phyloP scores from a whole-genome alignment of 768 basidiomycete species.

The Megacollybia marginata region DNA sequence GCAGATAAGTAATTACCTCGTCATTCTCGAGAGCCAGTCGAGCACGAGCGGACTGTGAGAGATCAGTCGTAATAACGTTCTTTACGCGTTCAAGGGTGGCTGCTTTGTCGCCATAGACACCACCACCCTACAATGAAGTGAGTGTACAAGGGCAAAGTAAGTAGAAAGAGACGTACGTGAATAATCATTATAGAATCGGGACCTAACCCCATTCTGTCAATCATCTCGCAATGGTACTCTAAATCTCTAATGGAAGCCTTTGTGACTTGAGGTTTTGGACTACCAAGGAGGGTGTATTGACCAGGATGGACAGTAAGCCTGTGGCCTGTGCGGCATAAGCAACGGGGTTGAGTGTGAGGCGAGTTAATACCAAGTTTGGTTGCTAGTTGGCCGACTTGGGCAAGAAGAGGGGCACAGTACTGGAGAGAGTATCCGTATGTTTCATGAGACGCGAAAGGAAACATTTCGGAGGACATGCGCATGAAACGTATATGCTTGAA shows the following conservation, averaged over 20 bases:
- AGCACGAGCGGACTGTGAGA: slow-evolving; percentile 57
- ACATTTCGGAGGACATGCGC: slow-evolving; percentile 86
- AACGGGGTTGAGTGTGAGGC: too few relatives aligned
- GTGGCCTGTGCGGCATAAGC: slow-evolving; percentile 29
- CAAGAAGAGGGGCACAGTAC: slow-evolving; percentile 54
- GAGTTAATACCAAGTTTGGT: slow-evolving; percentile 36
- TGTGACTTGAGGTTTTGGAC: slow-evolving; percentile 69
- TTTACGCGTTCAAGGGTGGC: slow-evolving; percentile 68
- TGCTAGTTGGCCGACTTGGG: slow-evolving; percentile 57
- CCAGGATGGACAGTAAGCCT: slow-evolving; percentile 85
- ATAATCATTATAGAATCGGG: slow-evolving; percentile 86
- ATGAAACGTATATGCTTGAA: slow-evolving; percentile 72
- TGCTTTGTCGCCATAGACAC: slow-evolving; percentile 76
- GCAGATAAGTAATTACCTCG: slow-evolving; percentile 45
- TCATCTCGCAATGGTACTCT: slow-evolving; percentile 81
- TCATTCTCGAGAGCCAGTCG: slow-evolving; percentile 92
- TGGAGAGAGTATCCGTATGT: slow-evolving; percentile 75
- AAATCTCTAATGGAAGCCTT: slow-evolving; percentile 74
- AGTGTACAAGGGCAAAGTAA: background rate
- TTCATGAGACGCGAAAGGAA: slow-evolving; percentile 84
- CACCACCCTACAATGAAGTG: slow-evolving; percentile 50
- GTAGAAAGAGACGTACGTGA: slow-evolving; percentile 40
- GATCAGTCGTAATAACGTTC: slow-evolving; percentile 50
- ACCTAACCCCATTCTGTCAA: slow-evolving; percentile 77
- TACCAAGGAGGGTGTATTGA: slow-evolving; percentile 79